Evolutionary conservation across 2,329 filamentous ascomycete species (phyloP), one percentile per base, ranked within the genome.

Genomic region (Alternaria gansuensis): DNA sequence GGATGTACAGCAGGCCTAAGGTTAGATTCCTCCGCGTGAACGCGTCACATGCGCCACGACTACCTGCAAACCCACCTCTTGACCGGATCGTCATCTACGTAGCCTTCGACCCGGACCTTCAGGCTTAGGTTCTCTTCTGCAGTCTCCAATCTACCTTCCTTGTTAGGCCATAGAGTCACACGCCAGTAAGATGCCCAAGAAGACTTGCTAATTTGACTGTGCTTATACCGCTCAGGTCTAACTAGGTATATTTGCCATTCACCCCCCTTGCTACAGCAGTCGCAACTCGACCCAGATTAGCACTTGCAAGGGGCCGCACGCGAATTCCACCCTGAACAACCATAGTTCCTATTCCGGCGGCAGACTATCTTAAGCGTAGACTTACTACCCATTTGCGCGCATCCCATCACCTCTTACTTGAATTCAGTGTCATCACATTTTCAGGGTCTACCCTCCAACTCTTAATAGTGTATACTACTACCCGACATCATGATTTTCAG

Each of bases 401-500:
- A 50, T 56, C 41, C 24, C 44, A 33, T 43, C n/a, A 26, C 48
- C 39, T 55, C 44, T 57, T 60, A 63, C 58, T 41, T 61, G 53
- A 45, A 29, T 52, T 34, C 53, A 46, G 46, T 53, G 36, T 51
- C 51, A 51, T 57, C 44, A 40, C 59, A 60, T 64, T 54, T 54
- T 56, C 50, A 52, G 23, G 26, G 8, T 31, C 23, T 43, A 37
- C 44, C 58, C 50, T 28, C 36, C 41, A 55, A 53, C 51, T 23
- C 51, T 54, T 48, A 54, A 40, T 57, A 56, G 40, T 50, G 56
- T 52, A 64, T 56, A 54, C 37, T 51, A 48, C 44, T 49, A 44
- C 29, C 10, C 41, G 54, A 51, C 57, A 61, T 66, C 44, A 76
- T 76, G 73, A 65, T 71, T 62, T 54, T 75, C 44, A 56, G 57